Percentiles rank a stretch among this genome's conserved stretches.
Evolutionary conservation across 2,329 filamentous ascomycete species (phyloP).

Genomic region (Verticillium albo-atrum): DNA sequence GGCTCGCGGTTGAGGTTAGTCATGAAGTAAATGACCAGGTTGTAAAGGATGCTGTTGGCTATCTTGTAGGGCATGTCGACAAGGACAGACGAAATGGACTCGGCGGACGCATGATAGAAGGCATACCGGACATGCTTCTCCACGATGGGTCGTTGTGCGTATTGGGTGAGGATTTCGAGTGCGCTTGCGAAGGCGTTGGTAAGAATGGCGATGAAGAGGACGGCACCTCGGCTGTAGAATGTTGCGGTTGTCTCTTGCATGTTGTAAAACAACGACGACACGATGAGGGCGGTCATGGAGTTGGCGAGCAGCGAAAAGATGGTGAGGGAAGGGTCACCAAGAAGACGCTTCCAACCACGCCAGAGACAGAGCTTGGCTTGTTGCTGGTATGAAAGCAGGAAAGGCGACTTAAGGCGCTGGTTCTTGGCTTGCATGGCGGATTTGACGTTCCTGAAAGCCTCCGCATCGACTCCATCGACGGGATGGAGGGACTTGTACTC

Average conservation of each 20-base stretch:
- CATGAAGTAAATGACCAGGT: slow-evolving; percentile 82
- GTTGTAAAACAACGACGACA: slow-evolving; percentile 47
- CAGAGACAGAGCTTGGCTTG: slow-evolving; percentile 38
- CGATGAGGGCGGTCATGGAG: slow-evolving; percentile 43
- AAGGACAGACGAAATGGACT: slow-evolving; percentile 84
- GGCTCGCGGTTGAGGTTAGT: slow-evolving; percentile 71
- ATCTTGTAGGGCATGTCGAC: slow-evolving; percentile 83
- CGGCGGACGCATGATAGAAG: slow-evolving; percentile 85
- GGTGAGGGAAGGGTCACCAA: slow-evolving; percentile 31
- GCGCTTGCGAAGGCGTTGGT: slow-evolving; percentile 41
- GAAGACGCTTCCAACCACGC: slow-evolving; percentile 32
- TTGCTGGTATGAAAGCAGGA: slow-evolving; percentile 40
- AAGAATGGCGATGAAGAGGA: slow-evolving; percentile 48
- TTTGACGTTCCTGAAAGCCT: slow-evolving; percentile 1
- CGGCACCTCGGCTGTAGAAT: slow-evolving; percentile 39
- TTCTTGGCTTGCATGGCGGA: slow-evolving; percentile 19
- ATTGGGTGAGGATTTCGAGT: slow-evolving; percentile 71
- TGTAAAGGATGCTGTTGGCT: slow-evolving; percentile 70
- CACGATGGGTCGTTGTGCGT: slow-evolving; percentile 84
- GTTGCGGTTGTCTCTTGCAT: slow-evolving; percentile 33
- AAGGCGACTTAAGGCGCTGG: slow-evolving; percentile 41
- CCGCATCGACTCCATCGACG: background rate
- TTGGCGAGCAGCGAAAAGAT: slow-evolving; percentile 35
- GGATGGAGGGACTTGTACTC: background rate
- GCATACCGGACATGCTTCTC: slow-evolving; percentile 87